Conservation (phyloP, 108 stramenopile species). For the Cyclotella distinguenda region DNA sequence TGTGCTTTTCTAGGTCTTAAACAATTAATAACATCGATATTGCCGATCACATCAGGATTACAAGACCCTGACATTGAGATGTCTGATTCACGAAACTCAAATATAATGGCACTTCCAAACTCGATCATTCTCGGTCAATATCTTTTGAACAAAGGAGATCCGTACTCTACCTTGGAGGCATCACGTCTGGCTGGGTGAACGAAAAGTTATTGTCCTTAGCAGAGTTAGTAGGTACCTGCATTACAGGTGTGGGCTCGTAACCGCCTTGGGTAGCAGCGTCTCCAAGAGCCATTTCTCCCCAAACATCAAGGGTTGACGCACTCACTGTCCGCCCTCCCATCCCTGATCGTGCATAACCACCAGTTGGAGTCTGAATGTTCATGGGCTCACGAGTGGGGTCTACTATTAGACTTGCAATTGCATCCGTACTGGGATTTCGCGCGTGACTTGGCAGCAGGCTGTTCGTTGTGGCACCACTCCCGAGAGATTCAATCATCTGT, state of each 20-base stretch:
- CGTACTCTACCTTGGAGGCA: conserved; percentile 86
- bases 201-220: conserved; percentile 58
- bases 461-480: conserved; percentile 38
- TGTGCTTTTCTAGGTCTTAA: too few species aligned
- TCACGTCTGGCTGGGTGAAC: conserved; percentile 83
- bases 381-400: conserved; percentile 25
- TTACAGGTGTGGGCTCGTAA: conserved; percentile 19
- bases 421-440: conserved; percentile 50
- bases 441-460: conserved; percentile 4
- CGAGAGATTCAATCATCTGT: conserved; percentile 59
- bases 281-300: conserved; percentile 86
- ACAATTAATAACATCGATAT: too few species aligned
- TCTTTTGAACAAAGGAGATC: too few species aligned
- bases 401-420: conserved; percentile 43
- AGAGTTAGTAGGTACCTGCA: conserved; percentile 14
- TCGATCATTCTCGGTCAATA: too few species aligned
- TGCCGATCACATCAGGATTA: too few species aligned
- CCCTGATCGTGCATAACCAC: conserved; percentile 18
- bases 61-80: too few species aligned
- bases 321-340: conserved; percentile 31
- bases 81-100: too few species aligned
- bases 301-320: conserved; percentile 53
- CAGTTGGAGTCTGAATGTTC: conserved; percentile 20
- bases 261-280: conserved; percentile 39
- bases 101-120: too few species aligned